Percentiles rank a stretch among this genome's conserved stretches.
phyloP scores from a whole-genome alignment of 306 rosid species.

The Acacia melanoxylon region DNA sequence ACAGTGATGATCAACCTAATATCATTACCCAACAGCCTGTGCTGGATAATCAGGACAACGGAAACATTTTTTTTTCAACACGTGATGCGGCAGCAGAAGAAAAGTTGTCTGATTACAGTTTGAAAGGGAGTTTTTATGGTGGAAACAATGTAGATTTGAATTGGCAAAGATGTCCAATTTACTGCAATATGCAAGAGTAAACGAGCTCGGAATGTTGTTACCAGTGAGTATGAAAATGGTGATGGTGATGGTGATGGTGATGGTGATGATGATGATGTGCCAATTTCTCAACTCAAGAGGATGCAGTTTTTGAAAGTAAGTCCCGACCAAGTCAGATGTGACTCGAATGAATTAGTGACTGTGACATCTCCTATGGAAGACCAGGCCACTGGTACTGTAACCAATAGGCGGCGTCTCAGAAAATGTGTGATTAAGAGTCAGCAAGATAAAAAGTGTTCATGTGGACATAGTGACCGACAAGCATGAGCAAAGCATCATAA shows the following conservation, averaged over 20 bases:
- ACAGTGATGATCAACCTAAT: conserved; percentile 13
- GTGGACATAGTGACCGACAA: conserved; percentile 32
- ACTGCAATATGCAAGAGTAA: conserved; percentile 56
- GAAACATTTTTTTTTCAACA: conserved; percentile 3
- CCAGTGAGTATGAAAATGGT: conserved; percentile 54
- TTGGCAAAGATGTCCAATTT: conserved; percentile 20
- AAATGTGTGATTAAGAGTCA: conserved; percentile 30
- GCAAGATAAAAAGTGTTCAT: conserved; percentile 18
- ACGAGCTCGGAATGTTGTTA: conserved; percentile 47
- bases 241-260: too few relatives aligned
- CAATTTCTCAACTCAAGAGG: conserved; percentile 41
- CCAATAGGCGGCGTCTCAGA: conserved; percentile 46
- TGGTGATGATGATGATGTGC: conserved; percentile 31
- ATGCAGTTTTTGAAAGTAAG: conserved; percentile 30
- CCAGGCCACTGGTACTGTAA: conserved; percentile 18
- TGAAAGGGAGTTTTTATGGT: conserved; percentile 18
- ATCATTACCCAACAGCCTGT: conserved; percentile 20
- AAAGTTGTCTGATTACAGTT: conserved; percentile 13
- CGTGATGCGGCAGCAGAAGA: conserved; percentile 23
- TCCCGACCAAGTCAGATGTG: conserved; percentile 31
- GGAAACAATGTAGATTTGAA: conserved; percentile 35
- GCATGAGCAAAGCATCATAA: conserved; percentile 26
- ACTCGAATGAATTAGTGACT: conserved; percentile 19
- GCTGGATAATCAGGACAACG: not conserved
- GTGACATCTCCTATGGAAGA: conserved; percentile 31